Conservation (phyloP, 2,329 filamentous ascomycete genomes). For the Beauveria scarabaeidicola region DNA sequence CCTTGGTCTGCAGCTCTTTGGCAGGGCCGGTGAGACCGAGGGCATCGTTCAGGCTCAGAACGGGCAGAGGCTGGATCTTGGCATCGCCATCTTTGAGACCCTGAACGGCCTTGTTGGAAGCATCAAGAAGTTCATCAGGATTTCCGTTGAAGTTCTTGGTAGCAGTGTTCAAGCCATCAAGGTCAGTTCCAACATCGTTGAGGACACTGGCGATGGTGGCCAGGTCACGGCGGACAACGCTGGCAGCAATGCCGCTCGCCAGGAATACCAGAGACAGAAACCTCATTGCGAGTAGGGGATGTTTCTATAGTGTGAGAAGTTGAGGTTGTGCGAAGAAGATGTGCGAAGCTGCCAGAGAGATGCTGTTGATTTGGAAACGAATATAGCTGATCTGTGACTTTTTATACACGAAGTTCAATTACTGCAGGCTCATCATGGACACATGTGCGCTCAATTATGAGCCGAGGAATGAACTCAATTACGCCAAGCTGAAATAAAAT, state of each 20-base stretch:
- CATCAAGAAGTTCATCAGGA: slow-evolving; percentile 13
- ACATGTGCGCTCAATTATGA: background rate
- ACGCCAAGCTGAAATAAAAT: background rate
- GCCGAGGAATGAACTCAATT: background rate
- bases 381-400: background rate
- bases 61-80: slow-evolving; percentile 12
- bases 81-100: slow-evolving; percentile 14
- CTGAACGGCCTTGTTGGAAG: slow-evolving; percentile 16
- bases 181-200: slow-evolving; percentile 5
- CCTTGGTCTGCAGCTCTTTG: slow-evolving; percentile 19
- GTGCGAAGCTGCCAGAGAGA: background rate
- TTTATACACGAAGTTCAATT: background rate
- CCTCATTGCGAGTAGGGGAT: background rate
- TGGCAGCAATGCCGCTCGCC: background rate
- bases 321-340: background rate
- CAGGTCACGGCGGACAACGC: slow-evolving; percentile 13
- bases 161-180: slow-evolving; percentile 18
- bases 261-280: background rate
- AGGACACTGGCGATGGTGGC: slow-evolving; percentile 12
- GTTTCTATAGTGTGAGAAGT: background rate
- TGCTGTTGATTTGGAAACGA: background rate
- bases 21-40: slow-evolving; percentile 14
- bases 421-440: background rate
- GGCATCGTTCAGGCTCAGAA: slow-evolving; percentile 14
- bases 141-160: slow-evolving; percentile 19